These are phyloP conservation scores for Zancudomyces culisetae DNA, from an alignment of 371 early-diverging fungal genomes.

Conservation along the genomic window DNA sequence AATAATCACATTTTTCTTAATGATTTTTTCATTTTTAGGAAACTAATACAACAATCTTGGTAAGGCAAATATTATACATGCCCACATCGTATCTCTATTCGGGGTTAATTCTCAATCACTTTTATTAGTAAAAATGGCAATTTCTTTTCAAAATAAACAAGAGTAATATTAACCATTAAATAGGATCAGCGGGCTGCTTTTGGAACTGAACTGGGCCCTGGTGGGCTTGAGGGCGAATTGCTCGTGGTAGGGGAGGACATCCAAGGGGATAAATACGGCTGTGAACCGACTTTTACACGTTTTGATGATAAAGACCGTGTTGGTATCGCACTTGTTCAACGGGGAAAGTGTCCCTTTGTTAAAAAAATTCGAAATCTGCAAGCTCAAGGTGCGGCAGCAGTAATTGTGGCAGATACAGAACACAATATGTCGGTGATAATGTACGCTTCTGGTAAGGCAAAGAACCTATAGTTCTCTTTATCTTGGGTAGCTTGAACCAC, in stretches of 20 bases:
- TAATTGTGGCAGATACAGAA: slow-evolving; percentile 69
- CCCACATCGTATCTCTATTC: too few species aligned
- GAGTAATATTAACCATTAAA: background rate
- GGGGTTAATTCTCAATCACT: too few species aligned
- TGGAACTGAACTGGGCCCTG: slow-evolving; percentile 18
- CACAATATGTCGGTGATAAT: slow-evolving; percentile 61
- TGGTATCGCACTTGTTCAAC: slow-evolving; percentile 65
- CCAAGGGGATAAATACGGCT: slow-evolving; percentile 17
- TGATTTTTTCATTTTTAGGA: background rate
- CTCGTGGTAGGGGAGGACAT: slow-evolving; percentile 16
- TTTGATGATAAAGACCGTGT: slow-evolving; percentile 14
- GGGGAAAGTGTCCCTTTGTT: slow-evolving; percentile 71
- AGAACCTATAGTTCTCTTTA: too few species aligned
- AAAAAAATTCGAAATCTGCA: slow-evolving; percentile 82
- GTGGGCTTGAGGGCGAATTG: slow-evolving; percentile 17
- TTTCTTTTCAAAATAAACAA: background rate
- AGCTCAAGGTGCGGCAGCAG: slow-evolving; percentile 61
- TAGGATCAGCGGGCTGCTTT: slow-evolving; percentile 25
- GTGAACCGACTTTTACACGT: slow-evolving; percentile 11
- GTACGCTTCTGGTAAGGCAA: slow-evolving; percentile 43
- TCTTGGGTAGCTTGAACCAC: too few species aligned
- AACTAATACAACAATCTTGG: background rate
- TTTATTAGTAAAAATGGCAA: background rate
- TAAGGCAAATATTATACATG: background rate
- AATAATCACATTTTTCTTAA: too few species aligned